Conservation (phyloP, 805 yeast species). For the Schizosaccharomyces osmophilus region DNA sequence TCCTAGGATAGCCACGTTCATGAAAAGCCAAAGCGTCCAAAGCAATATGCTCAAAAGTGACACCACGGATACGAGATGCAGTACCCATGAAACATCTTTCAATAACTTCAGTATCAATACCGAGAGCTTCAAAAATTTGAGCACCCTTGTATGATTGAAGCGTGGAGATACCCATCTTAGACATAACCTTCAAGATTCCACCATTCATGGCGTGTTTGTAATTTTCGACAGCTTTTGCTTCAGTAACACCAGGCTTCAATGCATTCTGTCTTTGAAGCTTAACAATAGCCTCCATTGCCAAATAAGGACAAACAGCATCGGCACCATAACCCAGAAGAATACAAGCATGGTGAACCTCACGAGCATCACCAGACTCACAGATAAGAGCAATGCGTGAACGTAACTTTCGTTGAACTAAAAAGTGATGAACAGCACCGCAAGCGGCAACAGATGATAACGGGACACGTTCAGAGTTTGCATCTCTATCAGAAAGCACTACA, state of each 20-base stretch:
- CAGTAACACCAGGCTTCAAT: conserved; percentile 23
- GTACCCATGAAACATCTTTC: conserved; percentile 94
- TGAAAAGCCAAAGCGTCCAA: conserved; percentile 90
- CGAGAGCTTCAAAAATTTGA: conserved; percentile 89
- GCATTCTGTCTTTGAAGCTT: conserved; percentile 66
- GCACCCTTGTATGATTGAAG: conserved; percentile 97
- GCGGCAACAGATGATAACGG: conserved; percentile 77
- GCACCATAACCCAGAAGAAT: conserved; percentile 91
- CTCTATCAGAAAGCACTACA: conserved; percentile 51
- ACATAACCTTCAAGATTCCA: conserved; percentile 90
- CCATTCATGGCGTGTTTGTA: conserved; percentile 69
- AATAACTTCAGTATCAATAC: conserved; percentile 82
- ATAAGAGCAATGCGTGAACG: conserved; percentile 84
- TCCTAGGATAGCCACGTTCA: conserved; percentile 69
- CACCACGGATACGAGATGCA: conserved; percentile 87
- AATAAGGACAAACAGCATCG: conserved; percentile 83
- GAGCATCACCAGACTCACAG: conserved; percentile 87
- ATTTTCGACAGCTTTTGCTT: conserved; percentile 41
- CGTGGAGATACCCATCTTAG: conserved; percentile 97
- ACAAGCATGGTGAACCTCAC: conserved; percentile 91
- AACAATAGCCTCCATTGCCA: conserved; percentile 70
- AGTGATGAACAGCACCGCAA: conserved; percentile 93
- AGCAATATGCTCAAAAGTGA: conserved; percentile 84
- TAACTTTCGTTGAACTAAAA: conserved; percentile 80
- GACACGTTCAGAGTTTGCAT: conserved; percentile 33